Percentiles rank a stretch among this genome's conserved stretches.
These are phyloP conservation scores for Phytopythium cucurbitacearum DNA, from an alignment of 352 stramenopile genomes.

Conservation along the genomic window DNA sequence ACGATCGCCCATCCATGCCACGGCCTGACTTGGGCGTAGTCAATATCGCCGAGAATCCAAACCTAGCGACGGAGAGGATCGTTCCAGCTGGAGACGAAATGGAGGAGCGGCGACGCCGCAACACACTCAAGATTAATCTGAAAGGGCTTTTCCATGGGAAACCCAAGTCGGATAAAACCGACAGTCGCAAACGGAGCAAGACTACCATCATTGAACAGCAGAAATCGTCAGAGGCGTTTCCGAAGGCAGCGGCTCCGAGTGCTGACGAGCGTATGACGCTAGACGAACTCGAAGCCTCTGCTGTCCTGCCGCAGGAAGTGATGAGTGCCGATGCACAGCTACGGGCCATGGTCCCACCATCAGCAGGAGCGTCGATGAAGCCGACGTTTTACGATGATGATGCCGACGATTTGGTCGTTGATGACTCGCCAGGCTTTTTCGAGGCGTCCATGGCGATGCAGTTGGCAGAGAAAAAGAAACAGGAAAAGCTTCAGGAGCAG, in stretches of 20 bases:
- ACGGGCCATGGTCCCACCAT: background rate
- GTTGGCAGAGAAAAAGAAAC: constrained; percentile 15
- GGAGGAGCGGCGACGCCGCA: constrained; percentile 3
- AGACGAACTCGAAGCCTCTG: constrained; percentile 25
- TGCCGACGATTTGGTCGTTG: constrained; percentile 48
- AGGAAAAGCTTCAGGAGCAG: constrained; percentile 21
- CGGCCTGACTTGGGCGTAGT: background rate
- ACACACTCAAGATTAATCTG: constrained; percentile 26
- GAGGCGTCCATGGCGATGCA: constrained; percentile 23
- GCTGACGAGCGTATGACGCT: constrained; percentile 17
- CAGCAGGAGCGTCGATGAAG: constrained; percentile 1
- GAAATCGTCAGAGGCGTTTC: background rate
- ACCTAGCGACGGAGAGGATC: background rate
- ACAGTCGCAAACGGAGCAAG: constrained; percentile 2
- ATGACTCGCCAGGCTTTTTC: constrained; percentile 60
- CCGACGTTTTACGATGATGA: constrained; percentile 43
- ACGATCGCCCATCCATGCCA: background rate
- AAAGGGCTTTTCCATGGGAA: constrained; percentile 33
- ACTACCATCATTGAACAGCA: background rate
- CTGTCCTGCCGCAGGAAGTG: too few relatives aligned
- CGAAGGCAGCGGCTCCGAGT: too few relatives aligned
- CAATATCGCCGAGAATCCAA: background rate
- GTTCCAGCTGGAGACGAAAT: background rate
- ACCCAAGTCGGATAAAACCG: constrained; percentile 10
- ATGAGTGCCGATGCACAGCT: too few relatives aligned